phyloP scores from a whole-genome alignment of 352 stramenopile species.

The Globisporangium viniferum region DNA sequence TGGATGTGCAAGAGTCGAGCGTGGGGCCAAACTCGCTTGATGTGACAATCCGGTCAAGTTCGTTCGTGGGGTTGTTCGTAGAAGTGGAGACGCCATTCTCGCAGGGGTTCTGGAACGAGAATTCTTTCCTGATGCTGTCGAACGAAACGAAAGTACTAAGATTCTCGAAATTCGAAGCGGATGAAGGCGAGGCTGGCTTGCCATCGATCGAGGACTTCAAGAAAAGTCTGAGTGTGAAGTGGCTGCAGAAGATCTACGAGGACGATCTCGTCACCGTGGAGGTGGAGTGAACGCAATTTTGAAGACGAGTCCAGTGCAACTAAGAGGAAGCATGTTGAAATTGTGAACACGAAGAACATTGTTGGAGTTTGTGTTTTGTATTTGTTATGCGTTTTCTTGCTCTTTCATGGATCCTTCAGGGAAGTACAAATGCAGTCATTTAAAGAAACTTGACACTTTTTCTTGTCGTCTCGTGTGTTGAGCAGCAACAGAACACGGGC shows the following conservation, averaged over 20 bases:
- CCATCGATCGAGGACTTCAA: conserved; percentile 34
- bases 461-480: not conserved
- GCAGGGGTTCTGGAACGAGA: conserved; percentile 63
- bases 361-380: conserved; percentile 18
- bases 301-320: not conserved
- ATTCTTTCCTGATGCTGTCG: conserved; percentile 71
- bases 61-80: conserved; percentile 75
- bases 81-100: conserved; percentile 50
- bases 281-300: not conserved
- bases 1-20: conserved; percentile 8
- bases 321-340: not conserved
- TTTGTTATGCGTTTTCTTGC: conserved; percentile 15
- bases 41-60: conserved; percentile 45
- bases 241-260: conserved; percentile 72
- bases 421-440: not conserved
- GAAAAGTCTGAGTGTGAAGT: conserved; percentile 43
- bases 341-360: not conserved
- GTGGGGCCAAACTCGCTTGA: conserved; percentile 20
- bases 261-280: not conserved
- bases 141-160: conserved; percentile 47
- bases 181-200: conserved; percentile 4
- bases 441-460: conserved; percentile 7
- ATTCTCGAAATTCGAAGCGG: conserved; percentile 34
- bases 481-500: conserved; percentile 67
- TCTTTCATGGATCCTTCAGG: conserved; percentile 2